Conservation (phyloP, 441 rosid genomes). For the Populus hybrid region DNA sequence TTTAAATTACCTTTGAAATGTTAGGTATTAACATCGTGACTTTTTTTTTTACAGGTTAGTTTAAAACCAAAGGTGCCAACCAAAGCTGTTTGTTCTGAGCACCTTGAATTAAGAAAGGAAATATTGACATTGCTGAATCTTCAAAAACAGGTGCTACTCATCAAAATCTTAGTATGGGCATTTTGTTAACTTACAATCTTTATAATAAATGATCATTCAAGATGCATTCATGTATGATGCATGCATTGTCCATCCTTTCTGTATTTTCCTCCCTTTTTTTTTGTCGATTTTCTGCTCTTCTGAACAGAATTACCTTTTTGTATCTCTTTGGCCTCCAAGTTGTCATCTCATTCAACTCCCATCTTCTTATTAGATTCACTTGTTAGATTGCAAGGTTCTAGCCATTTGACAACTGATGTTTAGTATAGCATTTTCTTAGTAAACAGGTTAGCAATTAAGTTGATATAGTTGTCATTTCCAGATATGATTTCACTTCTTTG, state of each 20-base stretch:
- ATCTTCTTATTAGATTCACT: not conserved
- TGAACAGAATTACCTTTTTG: not conserved
- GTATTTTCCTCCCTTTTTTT: not conserved
- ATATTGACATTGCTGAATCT: slow-evolving; percentile 79
- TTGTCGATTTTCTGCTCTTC: too few species aligned
- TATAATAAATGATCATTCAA: not conserved
- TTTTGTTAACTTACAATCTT: not conserved
- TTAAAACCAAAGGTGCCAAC: slow-evolving; percentile 94
- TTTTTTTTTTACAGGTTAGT: slow-evolving; percentile 55
- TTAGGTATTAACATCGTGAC: not conserved
- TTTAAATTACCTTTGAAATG: not conserved
- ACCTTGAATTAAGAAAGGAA: slow-evolving; percentile 93
- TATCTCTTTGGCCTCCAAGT: not conserved
- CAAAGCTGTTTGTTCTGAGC: slow-evolving; percentile 95
- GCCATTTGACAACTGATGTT: too few species aligned
- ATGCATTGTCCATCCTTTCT: not conserved
- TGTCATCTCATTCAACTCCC: not conserved
- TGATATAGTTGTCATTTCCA: too few species aligned
- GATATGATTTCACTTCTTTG: too few species aligned
- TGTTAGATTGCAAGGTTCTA: not conserved
- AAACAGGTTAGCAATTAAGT: too few species aligned
- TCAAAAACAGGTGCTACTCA: slow-evolving; percentile 75
- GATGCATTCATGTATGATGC: not conserved
- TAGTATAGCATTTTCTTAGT: too few species aligned
- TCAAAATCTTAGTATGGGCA: not conserved